Percentiles rank a stretch among this genome's conserved stretches.
Evolutionary conservation across 2,329 filamentous ascomycete species (phyloP).

Genomic region (Xylaria sp.): DNA sequence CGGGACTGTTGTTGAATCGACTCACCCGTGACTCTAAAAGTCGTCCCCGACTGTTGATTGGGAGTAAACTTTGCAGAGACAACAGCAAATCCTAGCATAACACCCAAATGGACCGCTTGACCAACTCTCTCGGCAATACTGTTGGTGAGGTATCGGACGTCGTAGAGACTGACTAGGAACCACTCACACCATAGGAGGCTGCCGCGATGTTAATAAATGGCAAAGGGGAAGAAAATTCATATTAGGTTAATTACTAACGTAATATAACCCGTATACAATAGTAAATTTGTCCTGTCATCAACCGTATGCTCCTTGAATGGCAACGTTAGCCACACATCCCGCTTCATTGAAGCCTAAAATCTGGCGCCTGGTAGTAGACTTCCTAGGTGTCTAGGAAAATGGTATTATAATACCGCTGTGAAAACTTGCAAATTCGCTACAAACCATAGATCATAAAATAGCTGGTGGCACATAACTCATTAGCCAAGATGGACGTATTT

Average conservation of each 20-base stretch:
- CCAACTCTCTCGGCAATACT: constrained; percentile 69
- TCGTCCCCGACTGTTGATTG: constrained; percentile 48
- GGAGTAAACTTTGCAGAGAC: constrained; percentile 61
- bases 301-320: constrained; percentile 38
- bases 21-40: constrained; percentile 55
- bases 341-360: background rate
- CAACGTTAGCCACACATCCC: constrained; percentile 27
- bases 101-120: constrained; percentile 68
- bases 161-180: constrained; percentile 71
- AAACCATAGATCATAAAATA: constrained; percentile 70
- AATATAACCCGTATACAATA: constrained; percentile 65
- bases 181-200: constrained; percentile 71
- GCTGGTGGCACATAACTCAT: constrained; percentile 9
- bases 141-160: constrained; percentile 73
- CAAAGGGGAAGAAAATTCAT: constrained; percentile 39
- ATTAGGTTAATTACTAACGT: constrained; percentile 38
- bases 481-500: background rate
- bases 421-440: constrained; percentile 73
- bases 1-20: background rate
- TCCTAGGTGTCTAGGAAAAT: too few species aligned
- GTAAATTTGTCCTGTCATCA: constrained; percentile 35
- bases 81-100: constrained; percentile 72
- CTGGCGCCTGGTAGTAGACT: too few species aligned
- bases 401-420: constrained; percentile 52
- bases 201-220: constrained; percentile 7